phyloP scores from a whole-genome alignment of 2,329 filamentous ascomycete species.

The Fusarium coffeatum region DNA sequence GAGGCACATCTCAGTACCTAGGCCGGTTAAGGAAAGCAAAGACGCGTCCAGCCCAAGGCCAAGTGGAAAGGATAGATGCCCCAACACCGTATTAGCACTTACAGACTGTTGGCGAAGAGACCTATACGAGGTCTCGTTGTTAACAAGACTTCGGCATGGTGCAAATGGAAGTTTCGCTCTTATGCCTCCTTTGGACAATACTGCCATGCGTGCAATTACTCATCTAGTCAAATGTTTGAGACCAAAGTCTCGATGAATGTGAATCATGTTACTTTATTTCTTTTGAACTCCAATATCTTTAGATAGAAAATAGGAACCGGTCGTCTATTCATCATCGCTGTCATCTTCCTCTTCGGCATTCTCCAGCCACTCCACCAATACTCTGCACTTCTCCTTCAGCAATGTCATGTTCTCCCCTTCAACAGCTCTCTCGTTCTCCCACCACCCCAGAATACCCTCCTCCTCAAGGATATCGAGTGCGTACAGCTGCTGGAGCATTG shows the following conservation, averaged over 20 bases:
- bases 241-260: background rate
- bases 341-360: conserved; percentile 80
- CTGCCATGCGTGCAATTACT: background rate
- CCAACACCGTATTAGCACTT: background rate
- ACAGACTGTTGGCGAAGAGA: background rate
- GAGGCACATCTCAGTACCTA: background rate
- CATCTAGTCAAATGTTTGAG: background rate
- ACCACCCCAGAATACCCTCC: conserved; percentile 90
- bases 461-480: conserved; percentile 87
- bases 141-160: background rate
- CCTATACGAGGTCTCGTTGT: background rate
- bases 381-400: conserved; percentile 78
- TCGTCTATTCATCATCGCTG: conserved; percentile 54
- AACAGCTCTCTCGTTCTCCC: conserved; percentile 76
- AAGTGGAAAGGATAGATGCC: background rate
- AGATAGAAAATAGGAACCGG: conserved; percentile 7
- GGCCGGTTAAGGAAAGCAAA: background rate
- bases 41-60: background rate
- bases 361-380: conserved; percentile 86
- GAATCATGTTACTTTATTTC: conserved; percentile 15
- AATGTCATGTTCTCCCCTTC: conserved; percentile 75
- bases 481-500: conserved; percentile 85
- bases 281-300: conserved; percentile 33
- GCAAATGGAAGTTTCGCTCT: background rate
- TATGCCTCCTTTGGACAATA: background rate